Percentiles rank a stretch among this genome's conserved stretches.
Conservation (phyloP, 225 moss, liverwort and hornwort genomes). For the Pleurozium schreberi region DNA sequence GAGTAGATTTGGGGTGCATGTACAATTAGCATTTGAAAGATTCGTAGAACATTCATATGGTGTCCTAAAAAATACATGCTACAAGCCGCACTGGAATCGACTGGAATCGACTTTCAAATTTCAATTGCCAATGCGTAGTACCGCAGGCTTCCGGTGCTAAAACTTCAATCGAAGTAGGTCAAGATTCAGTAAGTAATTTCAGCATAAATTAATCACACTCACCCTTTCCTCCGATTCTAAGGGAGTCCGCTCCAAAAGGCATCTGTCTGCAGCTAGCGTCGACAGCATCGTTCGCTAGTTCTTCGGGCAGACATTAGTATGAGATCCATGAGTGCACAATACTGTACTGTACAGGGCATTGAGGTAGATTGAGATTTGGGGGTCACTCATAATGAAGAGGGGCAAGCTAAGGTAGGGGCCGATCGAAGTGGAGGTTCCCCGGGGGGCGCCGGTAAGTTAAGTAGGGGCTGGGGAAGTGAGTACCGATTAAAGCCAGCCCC, state of each 20-base stretch:
- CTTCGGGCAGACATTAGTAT: neutral
- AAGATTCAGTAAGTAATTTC: neutral
- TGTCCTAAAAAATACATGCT: neutral
- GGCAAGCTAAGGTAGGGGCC: neutral
- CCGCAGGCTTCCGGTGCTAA: neutral
- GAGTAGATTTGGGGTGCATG: neutral
- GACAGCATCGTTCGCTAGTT: neutral
- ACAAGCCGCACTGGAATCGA: neutral
- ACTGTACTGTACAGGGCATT: too few species aligned
- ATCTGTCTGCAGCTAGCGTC: neutral
- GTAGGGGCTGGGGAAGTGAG: too few species aligned
- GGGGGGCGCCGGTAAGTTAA: too few species aligned
- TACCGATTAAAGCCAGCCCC: too few species aligned
- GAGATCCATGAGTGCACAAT: neutral
- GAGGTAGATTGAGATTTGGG: neutral
- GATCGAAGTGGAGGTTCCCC: neutral
- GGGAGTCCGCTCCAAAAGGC: too few species aligned
- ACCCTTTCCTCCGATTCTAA: neutral
- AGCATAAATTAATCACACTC: neutral
- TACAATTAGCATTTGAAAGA: neutral
- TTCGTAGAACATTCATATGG: neutral
- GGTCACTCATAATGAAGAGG: neutral
- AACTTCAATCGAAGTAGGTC: neutral
- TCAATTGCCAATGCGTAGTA: too few species aligned
- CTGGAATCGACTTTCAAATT: neutral